phyloP scores from a whole-genome alignment of 495 filamentous ascomycete genomes.

The Staphylotrichum longicolle region DNA sequence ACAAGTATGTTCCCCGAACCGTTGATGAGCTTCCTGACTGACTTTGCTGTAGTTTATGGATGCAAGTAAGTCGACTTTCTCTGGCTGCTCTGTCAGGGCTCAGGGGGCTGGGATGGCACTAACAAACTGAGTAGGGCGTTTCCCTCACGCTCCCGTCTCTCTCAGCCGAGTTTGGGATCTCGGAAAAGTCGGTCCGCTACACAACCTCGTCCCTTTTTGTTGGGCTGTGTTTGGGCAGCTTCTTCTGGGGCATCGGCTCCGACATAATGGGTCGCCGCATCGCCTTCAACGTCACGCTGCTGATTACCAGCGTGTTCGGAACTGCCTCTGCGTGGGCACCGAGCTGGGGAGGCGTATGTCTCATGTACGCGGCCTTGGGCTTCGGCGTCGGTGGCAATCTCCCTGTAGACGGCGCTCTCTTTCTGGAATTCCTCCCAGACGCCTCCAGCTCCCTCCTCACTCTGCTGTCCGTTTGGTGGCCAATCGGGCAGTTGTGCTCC shows the following conservation, averaged over 20 bases:
- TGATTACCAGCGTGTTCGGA: conserved; percentile 72
- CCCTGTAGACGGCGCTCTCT: conserved; percentile 75
- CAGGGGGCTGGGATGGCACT: not conserved
- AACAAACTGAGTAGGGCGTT: conserved; percentile 47
- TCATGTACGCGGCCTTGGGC: conserved; percentile 48
- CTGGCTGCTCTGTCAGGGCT: not conserved
- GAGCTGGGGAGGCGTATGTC: conserved; percentile 64
- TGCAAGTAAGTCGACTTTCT: conserved; percentile 42
- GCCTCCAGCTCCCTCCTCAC: conserved; percentile 75
- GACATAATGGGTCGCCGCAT: conserved; percentile 67
- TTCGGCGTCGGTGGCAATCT: conserved; percentile 67
- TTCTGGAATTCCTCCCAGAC: conserved; percentile 77
- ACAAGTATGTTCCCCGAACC: conserved; percentile 45
- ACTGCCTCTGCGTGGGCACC: conserved; percentile 65
- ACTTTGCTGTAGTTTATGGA: conserved; percentile 44
- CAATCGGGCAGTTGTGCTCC: conserved; percentile 68
- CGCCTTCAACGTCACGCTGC: conserved; percentile 73
- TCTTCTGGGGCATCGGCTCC: conserved; percentile 79
- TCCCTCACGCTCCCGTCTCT: conserved; percentile 73
- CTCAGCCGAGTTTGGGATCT: conserved; percentile 61
- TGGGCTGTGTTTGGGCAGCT: conserved; percentile 69
- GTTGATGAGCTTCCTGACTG: not conserved
- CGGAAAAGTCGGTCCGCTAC: conserved; percentile 52
- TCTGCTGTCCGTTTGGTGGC: conserved; percentile 77
- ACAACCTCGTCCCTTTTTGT: conserved; percentile 51